Base-by-base conservation (phyloP, 805 yeast species). In the Kodamaea neixiangensis region DNA sequence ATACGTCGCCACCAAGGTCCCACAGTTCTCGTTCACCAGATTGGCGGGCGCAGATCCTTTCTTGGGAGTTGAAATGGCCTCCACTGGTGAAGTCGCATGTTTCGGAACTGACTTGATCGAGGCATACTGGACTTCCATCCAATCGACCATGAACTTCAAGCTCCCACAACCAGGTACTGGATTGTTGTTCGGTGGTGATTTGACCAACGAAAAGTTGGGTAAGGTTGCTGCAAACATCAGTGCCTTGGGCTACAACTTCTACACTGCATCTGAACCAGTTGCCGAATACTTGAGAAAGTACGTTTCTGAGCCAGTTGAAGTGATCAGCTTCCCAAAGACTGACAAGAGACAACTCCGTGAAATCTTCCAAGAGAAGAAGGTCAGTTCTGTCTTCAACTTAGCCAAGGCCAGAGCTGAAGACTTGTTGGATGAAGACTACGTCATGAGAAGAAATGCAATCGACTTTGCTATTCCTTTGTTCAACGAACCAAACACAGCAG, bases 41-140 rank as follows among this genome's bases (percentile, higher is more conserved):
- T 80, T 94, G 64, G 97, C 98, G 15, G 99, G 99, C 59, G 99
- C 99, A 46, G 99, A 94, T 72, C 99, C 99, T 57, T 92, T 89
- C 80, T 79, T 94, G 66, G 99, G 99, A 57, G 99, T 94, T 59
- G 99, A 94, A 77, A 94, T 94, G 99, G 86, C 98, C 5, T 92
- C 98, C 10, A 94, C 99, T 47, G 99, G 99, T 72, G 99, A 94
- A 76, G 88, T 94, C 67, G 99, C 99, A 25, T 89, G 97, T 68
- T 94, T 94, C 67, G 99, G 99, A 61, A 77, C 77, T 55, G 86
- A 89, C 70, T 69, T 87, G 55, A 62, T 80, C 50, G 98, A 94
- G 73, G 97, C 98, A 33, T 94, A 94, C 81, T 94, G 98, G 98
- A 87, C 97, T 42, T 86, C 98, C 13, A 83, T 93, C 62, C 97